Evolutionary conservation across 331 rosid genomes (phyloP).

Genomic region (Phaseolus coccineus): DNA sequence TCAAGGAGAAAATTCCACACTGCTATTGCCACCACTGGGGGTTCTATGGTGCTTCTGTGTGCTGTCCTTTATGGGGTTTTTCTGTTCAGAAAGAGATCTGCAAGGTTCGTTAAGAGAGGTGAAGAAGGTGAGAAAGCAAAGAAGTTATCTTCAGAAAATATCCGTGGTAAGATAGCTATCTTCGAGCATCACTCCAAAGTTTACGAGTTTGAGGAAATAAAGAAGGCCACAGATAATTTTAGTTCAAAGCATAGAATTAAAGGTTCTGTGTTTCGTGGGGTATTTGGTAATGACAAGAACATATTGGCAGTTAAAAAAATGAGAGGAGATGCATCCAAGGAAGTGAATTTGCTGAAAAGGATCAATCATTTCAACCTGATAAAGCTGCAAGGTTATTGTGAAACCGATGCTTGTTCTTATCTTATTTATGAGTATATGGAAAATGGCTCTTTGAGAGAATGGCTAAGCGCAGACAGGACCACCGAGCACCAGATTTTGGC

Average conservation of each 20-base stretch:
- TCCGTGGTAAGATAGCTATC: conserved; percentile 60
- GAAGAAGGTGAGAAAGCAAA: neutral
- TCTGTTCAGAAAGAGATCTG: conserved; percentile 47
- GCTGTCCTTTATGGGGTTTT: conserved; percentile 21
- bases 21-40: conserved; percentile 39
- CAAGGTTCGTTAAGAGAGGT: conserved; percentile 4
- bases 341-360: conserved; percentile 63
- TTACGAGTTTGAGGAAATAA: conserved; percentile 58
- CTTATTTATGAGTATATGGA: conserved; percentile 76
- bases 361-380: conserved; percentile 74
- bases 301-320: conserved; percentile 56
- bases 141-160: conserved; percentile 41
- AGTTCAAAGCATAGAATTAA: conserved; percentile 52
- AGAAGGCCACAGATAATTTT: conserved; percentile 55
- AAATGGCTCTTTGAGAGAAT: conserved; percentile 70
- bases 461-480: conserved; percentile 53
- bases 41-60: conserved; percentile 34
- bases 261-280: conserved; percentile 54
- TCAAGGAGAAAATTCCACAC: conserved; percentile 27
- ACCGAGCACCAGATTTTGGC: conserved; percentile 52
- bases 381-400: conserved; percentile 66
- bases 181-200: conserved; percentile 49
- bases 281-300: conserved; percentile 43
- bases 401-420: conserved; percentile 45
- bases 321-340: conserved; percentile 50